Evolutionary conservation across 768 basidiomycete genomes (phyloP).

Genomic region (Podaxis carcinomalis): DNA sequence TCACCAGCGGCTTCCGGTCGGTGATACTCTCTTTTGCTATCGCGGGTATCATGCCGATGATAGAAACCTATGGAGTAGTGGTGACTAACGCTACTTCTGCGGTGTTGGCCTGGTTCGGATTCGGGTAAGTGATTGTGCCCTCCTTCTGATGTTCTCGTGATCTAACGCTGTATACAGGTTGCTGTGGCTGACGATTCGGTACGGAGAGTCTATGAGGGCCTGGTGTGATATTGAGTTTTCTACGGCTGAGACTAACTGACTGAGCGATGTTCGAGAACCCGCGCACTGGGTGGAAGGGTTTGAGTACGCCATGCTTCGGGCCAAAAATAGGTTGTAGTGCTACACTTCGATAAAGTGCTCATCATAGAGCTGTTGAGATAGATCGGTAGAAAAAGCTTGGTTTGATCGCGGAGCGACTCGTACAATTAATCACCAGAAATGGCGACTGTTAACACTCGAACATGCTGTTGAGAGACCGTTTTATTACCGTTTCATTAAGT

Average conservation of each 20-base stretch:
- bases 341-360: background rate
- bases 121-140: slow-evolving; percentile 30
- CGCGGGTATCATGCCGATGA: slow-evolving; percentile 35
- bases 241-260: slow-evolving; percentile 32
- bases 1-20: slow-evolving; percentile 25
- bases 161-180: slow-evolving; percentile 25
- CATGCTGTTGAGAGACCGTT: background rate
- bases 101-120: slow-evolving; percentile 37
- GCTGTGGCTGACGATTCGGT: slow-evolving; percentile 39
- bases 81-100: slow-evolving; percentile 36
- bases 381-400: background rate
- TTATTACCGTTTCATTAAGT: background rate
- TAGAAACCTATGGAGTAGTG: slow-evolving; percentile 39
- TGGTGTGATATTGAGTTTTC: slow-evolving; percentile 57
- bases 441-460: too few species aligned
- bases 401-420: background rate
- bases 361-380: background rate
- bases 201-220: slow-evolving; percentile 43
- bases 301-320: background rate
- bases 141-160: background rate
- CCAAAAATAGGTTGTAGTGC: background rate
- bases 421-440: too few species aligned
- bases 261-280: background rate
- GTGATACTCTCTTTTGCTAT: slow-evolving; percentile 29
- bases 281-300: background rate